Evolutionary conservation across 1,284 basidiomycete species (phyloP), one percentile per base, ranked within the genome.

Genomic region (Leccinum fallax): DNA sequence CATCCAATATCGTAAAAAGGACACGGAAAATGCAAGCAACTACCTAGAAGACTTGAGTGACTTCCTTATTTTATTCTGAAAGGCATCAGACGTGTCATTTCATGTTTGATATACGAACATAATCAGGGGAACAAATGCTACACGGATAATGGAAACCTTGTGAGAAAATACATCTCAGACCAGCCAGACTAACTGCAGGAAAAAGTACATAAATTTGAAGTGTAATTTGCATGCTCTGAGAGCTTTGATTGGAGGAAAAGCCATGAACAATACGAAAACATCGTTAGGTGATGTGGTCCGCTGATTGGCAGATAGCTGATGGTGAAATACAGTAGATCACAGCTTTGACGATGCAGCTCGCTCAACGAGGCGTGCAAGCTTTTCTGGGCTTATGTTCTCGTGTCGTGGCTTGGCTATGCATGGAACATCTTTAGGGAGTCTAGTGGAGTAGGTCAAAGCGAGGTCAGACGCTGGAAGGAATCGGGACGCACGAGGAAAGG

Each of bases 401-500:
- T 71, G 65, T 2, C 71, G 53, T 28, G 52, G 57, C 10, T 51
- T 59, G n/a, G 67, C 58, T n/a, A 51, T 24, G 10, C 67, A 70
- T 11, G 58, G 62, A 19, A 72, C 21, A 0, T 46, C 28, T 6
- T 64, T 67, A 21, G 69, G 69, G 15, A n/a, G 59, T 6, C 71
- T 70, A 54, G 13, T 55, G 3, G 24, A 46, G 51, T 5, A 26
- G 15, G 43, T 24, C 40, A 61, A 30, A 49, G 55, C 36, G 24
- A 26, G 8, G 19, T 21, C 40, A n/a, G 11, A 5, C 6, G 4
- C 49, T 51, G 5, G 30, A 7, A 5, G 43, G 19, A 16, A 56
- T 55, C 34, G 13, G 13, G 21, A 74, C 68, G 48, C 59, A 71
- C 71, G 71, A 69, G 38, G 70, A 63, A 7, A 74, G 0, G 2